Evolutionary conservation across 768 basidiomycete genomes (phyloP), one percentile per base, ranked within the genome.

Genomic region (Coprinellus micaceus): DNA sequence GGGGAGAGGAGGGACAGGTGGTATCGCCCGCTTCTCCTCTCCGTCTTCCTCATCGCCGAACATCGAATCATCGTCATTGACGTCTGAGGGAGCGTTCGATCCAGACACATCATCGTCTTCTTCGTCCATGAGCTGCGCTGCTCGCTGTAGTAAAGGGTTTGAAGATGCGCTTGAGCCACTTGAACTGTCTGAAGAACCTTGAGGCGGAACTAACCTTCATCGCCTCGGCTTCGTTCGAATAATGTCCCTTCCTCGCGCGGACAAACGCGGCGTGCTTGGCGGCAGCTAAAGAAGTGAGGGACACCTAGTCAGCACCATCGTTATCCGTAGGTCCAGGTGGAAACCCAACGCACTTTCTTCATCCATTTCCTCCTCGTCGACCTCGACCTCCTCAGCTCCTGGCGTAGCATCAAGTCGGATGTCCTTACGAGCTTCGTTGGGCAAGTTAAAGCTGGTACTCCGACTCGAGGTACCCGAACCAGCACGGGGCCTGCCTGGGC

Each of bases 211-310:
- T 45, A 70, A 88, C 91, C 84, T 93, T 93, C 92, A 94, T 93
- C 17, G 91, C 92, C 67, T 93, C 89, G 1, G 89, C 92, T 67
- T 94, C 92, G 50, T 94, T 93, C 4, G 91, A 92, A 63, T 94
- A 94, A 65, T 94, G 92, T 54, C 89, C 78, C 53, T 88, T 89
- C 22, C 91, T 81, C 22, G 90, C 91, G 61, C 82, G 82, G 29
- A 92, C 77, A 64, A 94, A 94, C 22, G 77, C 91, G 13, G 85
- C 89, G 63, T 90, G 91, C 71, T 91, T 92, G 36, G 81, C 86
- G 46, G 85, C 85, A 57, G 91, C 91, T 94, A 58, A 13, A 50
- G 40, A 30, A 9, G 29, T 36, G 46, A 11, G 25, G 29, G 10
- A 29, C 36, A 39, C 33, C 13, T 43, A 60, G 19, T 39, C 54